phyloP scores from a whole-genome alignment of 257 asterid species.

The Orobanche coerulescens region DNA sequence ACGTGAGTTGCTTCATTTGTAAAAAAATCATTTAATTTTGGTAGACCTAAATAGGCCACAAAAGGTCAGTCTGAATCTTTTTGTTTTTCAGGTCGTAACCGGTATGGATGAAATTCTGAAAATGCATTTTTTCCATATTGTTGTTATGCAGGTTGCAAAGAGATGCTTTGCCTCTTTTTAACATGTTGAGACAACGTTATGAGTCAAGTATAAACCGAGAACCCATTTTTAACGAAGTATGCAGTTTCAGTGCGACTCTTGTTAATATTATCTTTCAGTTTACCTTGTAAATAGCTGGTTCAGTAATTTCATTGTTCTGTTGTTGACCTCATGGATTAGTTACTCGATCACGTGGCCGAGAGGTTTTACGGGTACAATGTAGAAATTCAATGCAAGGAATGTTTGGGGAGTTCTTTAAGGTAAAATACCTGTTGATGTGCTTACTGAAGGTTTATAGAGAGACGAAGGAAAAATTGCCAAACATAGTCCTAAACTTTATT shows the following conservation, averaged over 20 bases:
- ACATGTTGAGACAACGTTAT: constrained; percentile 72
- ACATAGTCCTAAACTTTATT: too few relatives aligned
- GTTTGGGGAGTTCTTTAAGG: constrained; percentile 93
- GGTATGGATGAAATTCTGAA: not conserved
- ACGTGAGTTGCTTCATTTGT: constrained; percentile 46
- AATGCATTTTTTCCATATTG: constrained; percentile 16
- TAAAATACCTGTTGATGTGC: constrained; percentile 15
- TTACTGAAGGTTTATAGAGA: not conserved
- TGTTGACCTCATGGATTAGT: constrained; percentile 37
- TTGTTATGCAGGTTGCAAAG: constrained; percentile 66
- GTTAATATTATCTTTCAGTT: not conserved
- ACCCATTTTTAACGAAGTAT: constrained; percentile 61
- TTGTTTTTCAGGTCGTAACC: not conserved
- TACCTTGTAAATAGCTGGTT: constrained; percentile 6
- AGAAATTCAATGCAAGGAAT: constrained; percentile 78
- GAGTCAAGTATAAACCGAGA: constrained; percentile 62
- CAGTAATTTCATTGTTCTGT: constrained; percentile 8
- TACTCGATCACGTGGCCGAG: constrained; percentile 77
- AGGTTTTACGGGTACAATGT: constrained; percentile 81
- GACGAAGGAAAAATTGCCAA: not conserved
- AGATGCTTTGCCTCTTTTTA: constrained; percentile 89
- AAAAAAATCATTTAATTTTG: not conserved
- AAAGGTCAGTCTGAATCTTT: not conserved
- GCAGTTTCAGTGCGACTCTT: constrained; percentile 17
- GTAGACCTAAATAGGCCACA: not conserved